Base-by-base conservation (phyloP, 2,329 filamentous ascomycete species). In the Gnomoniopsis smithogilvyi region DNA sequence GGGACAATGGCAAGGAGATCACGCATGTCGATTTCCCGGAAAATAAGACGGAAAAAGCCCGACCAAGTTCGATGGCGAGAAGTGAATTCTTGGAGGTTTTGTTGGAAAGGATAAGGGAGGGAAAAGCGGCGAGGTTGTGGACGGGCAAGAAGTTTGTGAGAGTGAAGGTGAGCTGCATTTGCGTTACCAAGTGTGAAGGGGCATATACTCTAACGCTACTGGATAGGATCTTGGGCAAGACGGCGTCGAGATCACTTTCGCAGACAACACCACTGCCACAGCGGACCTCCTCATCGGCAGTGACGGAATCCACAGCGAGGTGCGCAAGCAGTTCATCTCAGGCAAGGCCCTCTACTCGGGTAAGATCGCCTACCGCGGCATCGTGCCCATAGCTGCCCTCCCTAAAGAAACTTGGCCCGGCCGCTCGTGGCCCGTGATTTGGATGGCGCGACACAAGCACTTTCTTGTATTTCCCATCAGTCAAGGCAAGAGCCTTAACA, bases 331-430 rank as follows among this genome's bases (percentile, higher is more conserved):
- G 11, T 61, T 59, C 56, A 54, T 59, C 38, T 43, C 56, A 4
- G 56, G 58, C 34, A 56, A 61, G n/a, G 67, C 68, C 33, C 65
- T 59, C 2, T 71, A 70, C 50, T 64, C 60, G 48, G 66, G 66
- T 51, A 67, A 68, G 62, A 71, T 69, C 60, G 66, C 67, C 51
- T 72, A 70, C 57, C 62, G 68, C 47, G 68, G 66, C 7, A 67
- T 70, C 47, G 65, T 71, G 34, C 68, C 69, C 6, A 70, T 69
- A 59, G 50, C 43, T 30, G 36, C 49, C n/a, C 48, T 60, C 1
- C 58, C 58, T 4, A 55, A 49, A 19, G 58, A 56, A 2, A 56
- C 58, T 10, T 60, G 58, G 58, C 58, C 58, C 10, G 58, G 58
- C 1, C 43, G 49, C 36, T 52, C 53, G 2, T 56, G 52, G 54